Conservation (phyloP, 371 early-diverging fungal species). For the Capniomyces stellatus region DNA sequence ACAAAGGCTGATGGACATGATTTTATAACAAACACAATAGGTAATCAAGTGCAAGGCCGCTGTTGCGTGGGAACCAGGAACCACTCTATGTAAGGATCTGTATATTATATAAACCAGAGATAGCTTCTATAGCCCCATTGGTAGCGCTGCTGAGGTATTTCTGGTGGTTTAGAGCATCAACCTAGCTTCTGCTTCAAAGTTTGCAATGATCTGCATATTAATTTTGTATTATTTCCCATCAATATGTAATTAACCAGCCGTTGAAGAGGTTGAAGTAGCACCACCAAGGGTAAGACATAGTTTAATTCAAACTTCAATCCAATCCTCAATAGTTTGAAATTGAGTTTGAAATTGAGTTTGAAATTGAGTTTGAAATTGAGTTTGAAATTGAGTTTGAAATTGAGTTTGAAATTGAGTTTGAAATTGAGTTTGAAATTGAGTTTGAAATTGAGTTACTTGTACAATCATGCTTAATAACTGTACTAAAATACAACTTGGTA, state of each 20-base stretch:
- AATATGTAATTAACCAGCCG: constrained; percentile 27
- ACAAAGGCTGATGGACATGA: background rate
- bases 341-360: too few relatives aligned
- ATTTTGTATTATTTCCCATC: background rate
- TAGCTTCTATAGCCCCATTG: too few relatives aligned
- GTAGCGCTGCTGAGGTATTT: too few relatives aligned
- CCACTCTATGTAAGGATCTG: constrained; percentile 82
- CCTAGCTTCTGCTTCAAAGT: too few relatives aligned
- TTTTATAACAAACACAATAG: constrained; percentile 19
- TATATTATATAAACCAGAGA: too few relatives aligned
- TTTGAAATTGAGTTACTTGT: too few relatives aligned
- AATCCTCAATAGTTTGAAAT: background rate
- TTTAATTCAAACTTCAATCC: background rate
- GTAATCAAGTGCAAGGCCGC: constrained; percentile 90
- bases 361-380: too few relatives aligned
- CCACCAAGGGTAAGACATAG: constrained; percentile 42
- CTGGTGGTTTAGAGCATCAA: too few relatives aligned
- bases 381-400: too few relatives aligned
- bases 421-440: too few relatives aligned
- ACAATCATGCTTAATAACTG: too few relatives aligned
- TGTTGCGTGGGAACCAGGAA: constrained; percentile 81
- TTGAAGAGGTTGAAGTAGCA: constrained; percentile 83
- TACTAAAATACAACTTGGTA: background rate
- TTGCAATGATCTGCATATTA: constrained; percentile 1
- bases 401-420: too few relatives aligned